Base-by-base conservation (phyloP, 345 rosid genomes). In the Anastatica hierochuntica region DNA sequence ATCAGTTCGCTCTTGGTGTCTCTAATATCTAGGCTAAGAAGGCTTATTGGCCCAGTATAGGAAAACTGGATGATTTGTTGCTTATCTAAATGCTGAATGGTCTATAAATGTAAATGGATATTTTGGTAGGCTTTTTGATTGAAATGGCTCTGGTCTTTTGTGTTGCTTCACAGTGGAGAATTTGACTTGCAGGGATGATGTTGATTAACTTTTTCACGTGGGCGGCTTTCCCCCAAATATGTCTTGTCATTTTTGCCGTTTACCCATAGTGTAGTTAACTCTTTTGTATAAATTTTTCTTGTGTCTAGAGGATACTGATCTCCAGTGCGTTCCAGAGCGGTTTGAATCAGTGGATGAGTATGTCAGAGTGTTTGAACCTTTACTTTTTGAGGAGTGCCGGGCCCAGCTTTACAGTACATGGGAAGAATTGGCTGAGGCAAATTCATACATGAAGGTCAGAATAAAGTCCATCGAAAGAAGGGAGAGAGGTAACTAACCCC, bases 341-440 rank as follows among this genome's bases (percentile, higher is more conserved):
- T 92, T 92, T 77, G 98, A 85, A 58, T 92, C 90, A 40, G 75
- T 75, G 43, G 98, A 88, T 53, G 97, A 88, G 26, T 92, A 92
- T 67, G 83, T 81, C 5, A 78, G 82, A 75, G 97, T 92, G 20
- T 92, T 92, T 80, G 98, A 92, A 69, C 98, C 98, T 56, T 63
- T 92, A 71, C 98, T 92, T 70, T 92, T 92, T 63, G 98, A 92
- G 77, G 98, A 92, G 66, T 92, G 98, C 54, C 95, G 98, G 54
- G 98, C 98, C 24, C 97, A 92, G 52, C 85, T 92, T 58, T 81
- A 88, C 66, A 79, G 95, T 76, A 68, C 95, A 12, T 92, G 94
- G 98, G 98, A 92, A 75, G 95, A 92, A 73, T 52, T 74, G 64
- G 55, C 76, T 17, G 98, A 92, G 76, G 72, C 90, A 47, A 90